phyloP scores from a whole-genome alignment of 305 asterid genomes.

The Andrographis paniculata region DNA sequence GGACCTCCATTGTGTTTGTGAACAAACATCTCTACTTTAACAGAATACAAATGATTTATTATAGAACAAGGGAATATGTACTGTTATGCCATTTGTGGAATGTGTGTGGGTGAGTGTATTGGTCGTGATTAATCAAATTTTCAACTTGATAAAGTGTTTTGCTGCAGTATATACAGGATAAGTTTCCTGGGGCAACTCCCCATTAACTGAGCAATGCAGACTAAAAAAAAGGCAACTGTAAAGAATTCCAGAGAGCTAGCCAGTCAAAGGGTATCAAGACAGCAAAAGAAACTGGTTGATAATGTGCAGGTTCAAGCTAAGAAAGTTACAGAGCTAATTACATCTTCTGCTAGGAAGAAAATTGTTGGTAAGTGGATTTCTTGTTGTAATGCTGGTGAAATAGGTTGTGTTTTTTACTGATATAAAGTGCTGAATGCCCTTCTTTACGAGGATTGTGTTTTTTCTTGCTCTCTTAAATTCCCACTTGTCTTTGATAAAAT shows the following conservation, averaged over 20 bases:
- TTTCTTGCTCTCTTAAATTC: neutral
- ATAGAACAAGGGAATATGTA: no score
- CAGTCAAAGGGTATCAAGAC: conserved; percentile 58
- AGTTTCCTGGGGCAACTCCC: conserved; percentile 15
- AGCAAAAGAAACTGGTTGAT: conserved; percentile 53
- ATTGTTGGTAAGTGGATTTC: conserved; percentile 47
- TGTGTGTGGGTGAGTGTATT: neutral
- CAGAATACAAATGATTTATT: no score
- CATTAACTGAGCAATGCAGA: conserved; percentile 51
- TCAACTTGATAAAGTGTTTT: conserved; percentile 14
- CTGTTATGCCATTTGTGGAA: no score
- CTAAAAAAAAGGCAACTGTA: conserved; percentile 51
- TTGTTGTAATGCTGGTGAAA: conserved; percentile 11
- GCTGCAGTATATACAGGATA: conserved; percentile 11
- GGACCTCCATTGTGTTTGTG: no score
- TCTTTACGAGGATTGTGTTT: conserved; percentile 1
- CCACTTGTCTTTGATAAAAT: no score
- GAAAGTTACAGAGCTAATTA: conserved; percentile 62
- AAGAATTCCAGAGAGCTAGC: conserved; percentile 49
- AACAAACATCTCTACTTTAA: no score
- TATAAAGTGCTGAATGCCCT: conserved; percentile 4
- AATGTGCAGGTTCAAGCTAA: conserved; percentile 57
- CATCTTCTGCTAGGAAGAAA: conserved; percentile 88
- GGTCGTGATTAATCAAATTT: neutral
- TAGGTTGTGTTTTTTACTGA: conserved; percentile 1